Base-by-base conservation (phyloP, 2,329 filamentous ascomycete genomes). In the Stachybotrys echinatus region DNA sequence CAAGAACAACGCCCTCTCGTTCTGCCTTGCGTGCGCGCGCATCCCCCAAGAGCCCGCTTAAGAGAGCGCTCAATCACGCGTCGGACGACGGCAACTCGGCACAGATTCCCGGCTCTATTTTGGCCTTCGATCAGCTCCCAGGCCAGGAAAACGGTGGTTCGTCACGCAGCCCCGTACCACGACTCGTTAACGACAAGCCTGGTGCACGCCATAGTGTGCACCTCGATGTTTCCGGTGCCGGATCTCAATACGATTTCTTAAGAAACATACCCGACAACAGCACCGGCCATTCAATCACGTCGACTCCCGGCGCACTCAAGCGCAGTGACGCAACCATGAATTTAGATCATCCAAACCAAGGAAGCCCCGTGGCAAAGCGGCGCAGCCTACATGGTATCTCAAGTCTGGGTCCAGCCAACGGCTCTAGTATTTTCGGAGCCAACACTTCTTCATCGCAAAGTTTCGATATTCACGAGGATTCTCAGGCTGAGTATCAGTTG, bases 261-360 rank as follows among this genome's bases (percentile, higher is more conserved):
- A 77, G 77, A 55, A 65, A 80, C n/a, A 62, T 75, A 17, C 79
- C 17, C 10, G 27, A 17, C 10, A 46, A 37, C 18, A 34, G 14
- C 10, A 12, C 19, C 19, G 22, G 21, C 21, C 6, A 3, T 20
- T 44, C 42, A 12, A 23, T 21, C 22, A 23, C 21, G 10, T 22
- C 42, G 8, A 44, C 42, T 12, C 83, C 47, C 65, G 96, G 92
- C 64, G 92, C 92, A 5, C 73, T 97, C 58, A 96, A 97, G 77
- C 85, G 94, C 59, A 92, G 87, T 63, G 92, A 97, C 72, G 87
- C 88, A 42, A 86, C 87, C 47, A 92, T 95, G 88, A 90, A 89
- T 61, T 73, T 95, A 45, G 92, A 95, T 61, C 87, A 89, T 55
- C 77, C 84, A 23, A 86, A 80, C 59, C 76, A 88, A 50, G 88